Conservation (phyloP, 1,284 basidiomycete genomes). For the Trichosporon sp. region DNA sequence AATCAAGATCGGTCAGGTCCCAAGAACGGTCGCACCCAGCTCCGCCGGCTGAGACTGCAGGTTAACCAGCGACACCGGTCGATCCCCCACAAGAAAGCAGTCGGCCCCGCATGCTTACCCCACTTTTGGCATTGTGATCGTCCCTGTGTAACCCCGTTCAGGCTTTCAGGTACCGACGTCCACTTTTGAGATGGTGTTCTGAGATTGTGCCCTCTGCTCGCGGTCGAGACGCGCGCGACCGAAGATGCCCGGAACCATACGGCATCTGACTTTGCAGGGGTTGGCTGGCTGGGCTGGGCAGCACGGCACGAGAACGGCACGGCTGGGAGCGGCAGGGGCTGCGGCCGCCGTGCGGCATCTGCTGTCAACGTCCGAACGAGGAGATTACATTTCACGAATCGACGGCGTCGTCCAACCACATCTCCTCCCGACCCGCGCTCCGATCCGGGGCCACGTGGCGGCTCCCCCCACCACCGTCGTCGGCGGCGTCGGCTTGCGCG, state of each 20-base stretch:
- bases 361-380: slow-evolving; percentile 2
- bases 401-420: neutral
- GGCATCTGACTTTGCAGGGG: no score
- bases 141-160: slow-evolving; percentile 11
- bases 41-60: neutral
- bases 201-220: neutral
- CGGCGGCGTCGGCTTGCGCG: neutral
- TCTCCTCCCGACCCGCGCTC: slow-evolving; percentile 3
- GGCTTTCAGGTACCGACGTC: neutral
- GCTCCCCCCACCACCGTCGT: neutral
- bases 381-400: slow-evolving; percentile 12
- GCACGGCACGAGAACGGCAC: neutral
- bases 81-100: slow-evolving; percentile 1
- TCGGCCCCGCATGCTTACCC: slow-evolving; percentile 12
- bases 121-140: slow-evolving; percentile 8
- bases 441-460: slow-evolving; percentile 9
- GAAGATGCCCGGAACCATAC: slow-evolving; percentile 4
- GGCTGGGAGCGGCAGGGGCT: neutral
- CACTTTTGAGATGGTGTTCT: neutral
- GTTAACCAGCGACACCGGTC: neutral
- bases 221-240: neutral
- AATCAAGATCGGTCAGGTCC: neutral
- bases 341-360: slow-evolving; percentile 5
- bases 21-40: neutral
- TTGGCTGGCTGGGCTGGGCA: no score